Conservation (phyloP, 176 grass and related monocot genomes). For the Cenchrus fungigraminus region DNA sequence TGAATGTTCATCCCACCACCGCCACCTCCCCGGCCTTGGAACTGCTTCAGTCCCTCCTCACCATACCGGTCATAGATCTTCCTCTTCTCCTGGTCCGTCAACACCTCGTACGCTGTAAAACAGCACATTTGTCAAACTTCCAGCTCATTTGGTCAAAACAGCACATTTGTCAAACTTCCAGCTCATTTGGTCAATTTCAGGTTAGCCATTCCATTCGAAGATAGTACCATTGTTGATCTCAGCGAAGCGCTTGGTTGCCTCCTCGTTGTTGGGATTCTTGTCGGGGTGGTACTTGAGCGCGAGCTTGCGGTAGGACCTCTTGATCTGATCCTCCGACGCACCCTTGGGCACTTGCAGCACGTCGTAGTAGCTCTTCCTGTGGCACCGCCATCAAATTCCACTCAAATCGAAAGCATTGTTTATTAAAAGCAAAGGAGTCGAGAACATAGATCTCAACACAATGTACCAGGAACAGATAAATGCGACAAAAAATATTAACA, state of each 20-base stretch:
- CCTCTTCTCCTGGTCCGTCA: slow-evolving; percentile 93
- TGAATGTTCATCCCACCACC: slow-evolving; percentile 90
- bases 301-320: slow-evolving; percentile 96
- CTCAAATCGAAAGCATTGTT: not conserved
- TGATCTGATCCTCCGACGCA: slow-evolving; percentile 97
- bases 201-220: not conserved
- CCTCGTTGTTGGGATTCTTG: slow-evolving; percentile 92
- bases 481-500: not conserved
- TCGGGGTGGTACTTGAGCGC: slow-evolving; percentile 97
- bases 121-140: not conserved
- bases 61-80: slow-evolving; percentile 95
- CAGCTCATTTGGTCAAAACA: not conserved
- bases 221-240: slow-evolving; percentile 93
- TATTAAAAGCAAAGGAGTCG: not conserved
- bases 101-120: slow-evolving; percentile 82
- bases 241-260: slow-evolving; percentile 86
- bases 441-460: slow-evolving; percentile 12
- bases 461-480: not conserved
- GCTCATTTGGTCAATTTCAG: not conserved
- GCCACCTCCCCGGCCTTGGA: slow-evolving; percentile 60
- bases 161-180: not conserved
- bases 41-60: slow-evolving; percentile 95
- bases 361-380: slow-evolving; percentile 98
- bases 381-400: not conserved
- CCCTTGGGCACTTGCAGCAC: slow-evolving; percentile 87